Conservation (phyloP, 257 asterid genomes). For the Nicotiana undulata region DNA sequence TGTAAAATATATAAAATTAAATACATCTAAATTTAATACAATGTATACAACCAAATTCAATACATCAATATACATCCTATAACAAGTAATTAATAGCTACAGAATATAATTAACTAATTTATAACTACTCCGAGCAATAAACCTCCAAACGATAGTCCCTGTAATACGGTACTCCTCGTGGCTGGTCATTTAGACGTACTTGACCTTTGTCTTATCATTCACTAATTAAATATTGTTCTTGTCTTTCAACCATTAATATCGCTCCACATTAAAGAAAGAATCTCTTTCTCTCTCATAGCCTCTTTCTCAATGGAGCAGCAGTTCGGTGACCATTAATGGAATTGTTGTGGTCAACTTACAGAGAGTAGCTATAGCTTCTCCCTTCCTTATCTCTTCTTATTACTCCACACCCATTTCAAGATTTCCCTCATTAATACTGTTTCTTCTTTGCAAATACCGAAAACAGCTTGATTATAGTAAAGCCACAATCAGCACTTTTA, state of each 20-base stretch:
- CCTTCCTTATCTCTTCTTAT: constrained; percentile 7
- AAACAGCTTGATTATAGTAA: neutral
- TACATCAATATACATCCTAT: too few relatives aligned
- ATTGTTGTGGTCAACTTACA: constrained; percentile 14
- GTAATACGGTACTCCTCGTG: too few relatives aligned
- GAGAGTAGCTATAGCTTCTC: constrained; percentile 1
- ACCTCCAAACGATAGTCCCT: too few relatives aligned
- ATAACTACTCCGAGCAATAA: too few relatives aligned
- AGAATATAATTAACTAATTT: too few relatives aligned
- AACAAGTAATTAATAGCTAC: too few relatives aligned
- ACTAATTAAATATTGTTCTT: neutral
- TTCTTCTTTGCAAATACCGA: constrained; percentile 12
- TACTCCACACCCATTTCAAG: constrained; percentile 9
- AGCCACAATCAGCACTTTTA: neutral
- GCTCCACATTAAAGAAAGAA: neutral
- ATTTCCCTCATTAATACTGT: neutral
- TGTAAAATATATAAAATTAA: too few relatives aligned
- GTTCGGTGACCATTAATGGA: constrained; percentile 50
- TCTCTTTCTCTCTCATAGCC: constrained; percentile 20
- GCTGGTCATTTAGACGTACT: neutral
- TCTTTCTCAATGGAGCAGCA: constrained; percentile 36
- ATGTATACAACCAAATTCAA: too few relatives aligned
- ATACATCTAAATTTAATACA: too few relatives aligned
- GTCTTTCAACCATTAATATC: constrained; percentile 5
- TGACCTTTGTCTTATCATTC: constrained; percentile 26